Evolutionary conservation across 2,329 filamentous ascomycete genomes (phyloP).

Genomic region (Ophiostoma perfectum): DNA sequence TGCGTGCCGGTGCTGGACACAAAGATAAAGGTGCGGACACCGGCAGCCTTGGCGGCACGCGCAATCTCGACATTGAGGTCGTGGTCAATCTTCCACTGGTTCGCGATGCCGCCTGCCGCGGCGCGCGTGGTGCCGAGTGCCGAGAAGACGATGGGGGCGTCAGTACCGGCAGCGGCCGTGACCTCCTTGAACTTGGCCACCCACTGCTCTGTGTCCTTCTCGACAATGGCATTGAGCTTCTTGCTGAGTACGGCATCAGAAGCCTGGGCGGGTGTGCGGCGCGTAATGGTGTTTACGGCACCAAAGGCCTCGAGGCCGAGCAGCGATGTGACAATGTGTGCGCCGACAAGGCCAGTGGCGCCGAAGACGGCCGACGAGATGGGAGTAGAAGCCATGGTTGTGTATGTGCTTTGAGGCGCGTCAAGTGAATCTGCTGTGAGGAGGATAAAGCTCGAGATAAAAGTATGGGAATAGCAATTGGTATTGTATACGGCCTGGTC

Average conservation of each 20-base stretch:
- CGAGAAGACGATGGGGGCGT: constrained; percentile 65
- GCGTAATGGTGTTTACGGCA: constrained; percentile 59
- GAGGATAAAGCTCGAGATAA: not conserved
- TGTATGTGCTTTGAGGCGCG: not conserved
- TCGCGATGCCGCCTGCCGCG: constrained; percentile 66
- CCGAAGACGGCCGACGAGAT: constrained; percentile 47
- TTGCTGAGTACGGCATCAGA: constrained; percentile 52
- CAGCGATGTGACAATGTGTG: constrained; percentile 65
- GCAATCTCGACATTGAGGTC: constrained; percentile 79
- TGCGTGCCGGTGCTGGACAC: constrained; percentile 56
- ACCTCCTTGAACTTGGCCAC: constrained; percentile 51
- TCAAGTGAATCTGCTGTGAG: not conserved
- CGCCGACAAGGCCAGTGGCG: constrained; percentile 64
- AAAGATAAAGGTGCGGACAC: constrained; percentile 70
- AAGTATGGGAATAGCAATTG: not conserved
- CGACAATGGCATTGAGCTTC: constrained; percentile 62
- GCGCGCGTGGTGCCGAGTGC: constrained; percentile 74
- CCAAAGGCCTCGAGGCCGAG: constrained; percentile 49
- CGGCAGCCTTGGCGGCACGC: constrained; percentile 64
- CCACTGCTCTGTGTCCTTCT: constrained; percentile 67
- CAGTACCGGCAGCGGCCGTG: constrained; percentile 44
- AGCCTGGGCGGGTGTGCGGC: constrained; percentile 54
- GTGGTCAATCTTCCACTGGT: constrained; percentile 83
- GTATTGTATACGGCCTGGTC: not conserved
- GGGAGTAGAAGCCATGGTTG: constrained; percentile 17